phyloP scores from a whole-genome alignment of 73 alveolate species.

The Paramecium biaurelia region DNA sequence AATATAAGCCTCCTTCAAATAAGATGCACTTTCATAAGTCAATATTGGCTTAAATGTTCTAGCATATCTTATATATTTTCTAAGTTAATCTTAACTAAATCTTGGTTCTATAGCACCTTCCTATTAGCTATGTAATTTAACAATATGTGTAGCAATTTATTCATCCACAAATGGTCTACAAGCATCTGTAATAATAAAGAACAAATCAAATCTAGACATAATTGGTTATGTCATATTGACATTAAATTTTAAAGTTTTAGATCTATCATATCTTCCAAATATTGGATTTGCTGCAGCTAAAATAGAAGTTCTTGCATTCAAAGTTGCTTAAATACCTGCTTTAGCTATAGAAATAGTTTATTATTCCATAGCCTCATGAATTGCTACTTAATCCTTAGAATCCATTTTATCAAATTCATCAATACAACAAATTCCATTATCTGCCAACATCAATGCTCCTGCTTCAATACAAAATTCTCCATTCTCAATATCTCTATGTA shows the following conservation, averaged over 20 bases:
- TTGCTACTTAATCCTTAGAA: conserved; percentile 97
- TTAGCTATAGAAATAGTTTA: conserved; percentile 99
- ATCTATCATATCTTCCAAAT: conserved; percentile 94
- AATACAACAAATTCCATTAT: conserved; percentile 99
- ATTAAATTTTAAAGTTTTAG: conserved; percentile 91
- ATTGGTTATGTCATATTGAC: conserved; percentile 98
- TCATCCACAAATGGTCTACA: conserved; percentile 9
- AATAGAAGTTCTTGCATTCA: conserved; percentile 96
- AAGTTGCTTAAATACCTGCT: conserved; percentile 94
- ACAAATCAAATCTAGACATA: conserved; percentile 95
- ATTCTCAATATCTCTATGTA: conserved; percentile 93
- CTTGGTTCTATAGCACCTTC: conserved; percentile 43
- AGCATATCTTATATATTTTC: conserved; percentile 38
- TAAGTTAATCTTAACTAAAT: conserved; percentile 10
- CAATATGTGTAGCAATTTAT: conserved; percentile 24
- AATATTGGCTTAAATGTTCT: conserved; percentile 93
- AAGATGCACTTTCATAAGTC: conserved; percentile 89
- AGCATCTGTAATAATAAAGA: conserved; percentile 36
- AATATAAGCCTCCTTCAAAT: conserved; percentile 85
- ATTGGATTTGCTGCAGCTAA: conserved; percentile 99
- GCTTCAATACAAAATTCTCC: conserved; percentile 99
- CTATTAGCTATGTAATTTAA: neutral
- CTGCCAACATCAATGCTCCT: conserved; percentile 99
- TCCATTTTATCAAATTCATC: conserved; percentile 99
- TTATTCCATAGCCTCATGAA: conserved; percentile 99